A percentile compares a stretch with the other conserved stretches of the same genome.
These are phyloP conservation scores for Pochonia chlamydosporia DNA, from an alignment of 2,329 filamentous ascomycete species.

Conservation along the genomic window DNA sequence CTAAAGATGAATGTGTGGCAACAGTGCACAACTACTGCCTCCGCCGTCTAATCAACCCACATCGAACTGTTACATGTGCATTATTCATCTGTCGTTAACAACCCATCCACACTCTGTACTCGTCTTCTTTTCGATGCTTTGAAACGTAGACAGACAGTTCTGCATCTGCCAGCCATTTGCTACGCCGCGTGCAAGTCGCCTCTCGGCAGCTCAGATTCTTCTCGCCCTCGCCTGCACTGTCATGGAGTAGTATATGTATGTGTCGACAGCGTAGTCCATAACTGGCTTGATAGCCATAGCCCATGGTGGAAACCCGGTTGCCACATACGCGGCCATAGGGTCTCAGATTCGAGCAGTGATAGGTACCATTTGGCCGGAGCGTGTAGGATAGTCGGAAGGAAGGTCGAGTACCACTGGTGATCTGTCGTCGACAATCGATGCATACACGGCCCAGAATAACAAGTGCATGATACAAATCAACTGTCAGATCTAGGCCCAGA, in stretches of 20 bases:
- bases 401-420: neutral
- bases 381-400: too few species aligned
- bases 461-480: neutral
- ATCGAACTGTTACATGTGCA: too few species aligned
- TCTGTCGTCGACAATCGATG: conserved; percentile 2
- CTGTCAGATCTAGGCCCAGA: neutral
- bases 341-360: neutral
- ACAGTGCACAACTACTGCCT: too few species aligned
- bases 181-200: neutral
- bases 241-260: neutral
- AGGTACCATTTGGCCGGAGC: neutral
- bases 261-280: too few species aligned
- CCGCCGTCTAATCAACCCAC: too few species aligned
- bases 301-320: neutral
- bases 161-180: neutral
- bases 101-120: too few species aligned
- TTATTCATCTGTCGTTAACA: too few species aligned
- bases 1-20: too few species aligned
- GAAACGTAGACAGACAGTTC: too few species aligned
- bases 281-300: too few species aligned
- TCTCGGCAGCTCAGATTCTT: neutral
- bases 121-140: too few species aligned
- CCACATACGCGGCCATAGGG: neutral
- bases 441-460: conserved; percentile 3
- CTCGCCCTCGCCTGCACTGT: neutral